Base-by-base conservation (phyloP, 2,329 filamentous ascomycete species). In the Venturia oleaginea region DNA sequence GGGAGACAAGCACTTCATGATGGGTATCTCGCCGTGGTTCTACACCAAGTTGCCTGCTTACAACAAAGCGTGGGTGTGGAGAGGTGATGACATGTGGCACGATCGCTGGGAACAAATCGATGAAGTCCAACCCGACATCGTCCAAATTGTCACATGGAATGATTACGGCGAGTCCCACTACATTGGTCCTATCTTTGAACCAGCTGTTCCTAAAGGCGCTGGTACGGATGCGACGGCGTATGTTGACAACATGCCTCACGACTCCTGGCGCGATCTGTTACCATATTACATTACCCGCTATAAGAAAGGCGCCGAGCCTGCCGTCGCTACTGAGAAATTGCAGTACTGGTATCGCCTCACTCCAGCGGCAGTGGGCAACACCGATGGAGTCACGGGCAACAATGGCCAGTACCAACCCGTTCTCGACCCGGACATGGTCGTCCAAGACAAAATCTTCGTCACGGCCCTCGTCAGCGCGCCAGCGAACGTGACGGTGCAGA, bases 41-140 rank as follows among this genome's bases (percentile, higher is more conserved):
- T 82, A 72, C 71, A 85, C 85, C 60, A 82, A 84, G 65, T 74
- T 86, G 3, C 80, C 82, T 0, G 75, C 76, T 7, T 86, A 79
- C 68, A 72, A 75, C 51, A 87, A 87, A 74, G 84, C 86, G 70
- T 88, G 85, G 84, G 75, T 86, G 6, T 88, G 83, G 77, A 78
- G 79, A 27, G 82, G 83, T n/a, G 85, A 87, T 67, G 76, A 80
- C 64, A 72, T 87, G 15, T 88, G 85, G 84, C 80, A 78, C 66
- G 76, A 83, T 63, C 80, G 71, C 38, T 72, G 71, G 71, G 59
- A 69, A 27, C 66, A 71, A 59, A 61, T 63, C 64, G 22, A 64
- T 11, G 46, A 66, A 1, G 65, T 85, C 0, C 70, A 78, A 63
- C 82, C 84, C 27, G 75, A 79, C 24, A 80, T 80, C 59, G 78